phyloP scores from a whole-genome alignment of 805 yeast genomes.

The Metschnikowia gelsemii region DNA sequence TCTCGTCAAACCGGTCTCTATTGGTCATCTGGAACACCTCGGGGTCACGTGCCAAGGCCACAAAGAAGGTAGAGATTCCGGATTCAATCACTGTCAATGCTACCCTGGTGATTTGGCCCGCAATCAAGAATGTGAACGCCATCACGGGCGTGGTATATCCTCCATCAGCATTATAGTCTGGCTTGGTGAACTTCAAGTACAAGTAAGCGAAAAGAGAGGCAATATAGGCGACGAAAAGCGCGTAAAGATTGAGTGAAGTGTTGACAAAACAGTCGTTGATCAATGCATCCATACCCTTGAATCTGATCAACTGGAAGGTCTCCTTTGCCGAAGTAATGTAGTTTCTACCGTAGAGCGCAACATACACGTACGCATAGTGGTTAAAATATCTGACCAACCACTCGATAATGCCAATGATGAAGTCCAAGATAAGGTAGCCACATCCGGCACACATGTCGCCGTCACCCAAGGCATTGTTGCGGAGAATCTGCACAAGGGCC shows the following conservation, averaged over 20 bases:
- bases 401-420: conserved; percentile 62
- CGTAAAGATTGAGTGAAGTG: conserved; percentile 74
- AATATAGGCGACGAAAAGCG: conserved; percentile 64
- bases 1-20: conserved; percentile 62
- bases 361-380: conserved; percentile 83
- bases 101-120: conserved; percentile 72
- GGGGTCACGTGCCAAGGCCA: conserved; percentile 82
- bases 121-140: conserved; percentile 70
- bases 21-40: conserved; percentile 74
- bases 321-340: conserved; percentile 77
- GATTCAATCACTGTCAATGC: conserved; percentile 74
- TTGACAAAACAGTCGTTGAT: conserved; percentile 81
- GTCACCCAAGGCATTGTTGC: conserved; percentile 50
- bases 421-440: conserved; percentile 53
- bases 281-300: conserved; percentile 80
- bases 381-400: conserved; percentile 86
- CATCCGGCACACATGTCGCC: conserved; percentile 55
- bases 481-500: conserved; percentile 51
- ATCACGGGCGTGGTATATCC: conserved; percentile 67
- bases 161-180: conserved; percentile 60
- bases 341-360: conserved; percentile 82
- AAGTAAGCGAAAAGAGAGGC: conserved; percentile 62
- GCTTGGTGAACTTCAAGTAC: conserved; percentile 65
- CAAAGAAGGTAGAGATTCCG: conserved; percentile 81
- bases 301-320: conserved; percentile 73